Evolutionary conservation across 306 rosid species (phyloP), one percentile per base, ranked within the genome.

Genomic region (Heteromeles arbutifolia): DNA sequence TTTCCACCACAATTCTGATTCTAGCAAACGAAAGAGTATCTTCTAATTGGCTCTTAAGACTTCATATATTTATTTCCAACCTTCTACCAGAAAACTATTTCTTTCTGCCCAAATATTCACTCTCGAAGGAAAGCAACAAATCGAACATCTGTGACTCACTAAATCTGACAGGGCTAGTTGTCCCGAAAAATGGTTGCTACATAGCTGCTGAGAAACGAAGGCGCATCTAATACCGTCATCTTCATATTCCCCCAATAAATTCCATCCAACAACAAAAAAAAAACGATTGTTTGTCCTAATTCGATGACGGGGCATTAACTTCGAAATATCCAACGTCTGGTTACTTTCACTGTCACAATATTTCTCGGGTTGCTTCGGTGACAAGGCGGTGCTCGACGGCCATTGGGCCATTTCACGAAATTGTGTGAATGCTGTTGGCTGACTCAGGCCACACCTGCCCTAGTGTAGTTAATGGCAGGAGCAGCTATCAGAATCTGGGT

Each of bases 281-380:
- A 53, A 80, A 77, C 28, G 57, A 83, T 41, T 74, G 57, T 64
- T 78, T 79, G 87, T 84, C 87, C 39, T 31, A 78, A 67, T 69
- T 5, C 62, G 52, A 61, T 69, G 88, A 82, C 83, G 68, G 74
- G 13, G 34, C 82, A 50, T 62, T 41, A 58, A 39, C 69, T 72
- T 24, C 2, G 73, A 90, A 87, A 91, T 87, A 87, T 91, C 96
- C 81, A 58, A 1, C 18, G 96, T 85, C 78, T 24, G 50, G 89
- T 91, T 70, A 74, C 77, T 84, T 76, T 88, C 96, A 41, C 4
- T 21, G 72, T 52, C 57, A 32, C 72, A 10, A 73, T 69, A 65
- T 29, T 50, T 61, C 28, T 62, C 13, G 7, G 53, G 50, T 86
- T 89, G 81, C 97, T 69, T 89, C 80, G 54, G 10, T 17, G 12